Evolutionary conservation across 495 filamentous ascomycete genomes (phyloP).

Genomic region (Elasticomyces elasticus): DNA sequence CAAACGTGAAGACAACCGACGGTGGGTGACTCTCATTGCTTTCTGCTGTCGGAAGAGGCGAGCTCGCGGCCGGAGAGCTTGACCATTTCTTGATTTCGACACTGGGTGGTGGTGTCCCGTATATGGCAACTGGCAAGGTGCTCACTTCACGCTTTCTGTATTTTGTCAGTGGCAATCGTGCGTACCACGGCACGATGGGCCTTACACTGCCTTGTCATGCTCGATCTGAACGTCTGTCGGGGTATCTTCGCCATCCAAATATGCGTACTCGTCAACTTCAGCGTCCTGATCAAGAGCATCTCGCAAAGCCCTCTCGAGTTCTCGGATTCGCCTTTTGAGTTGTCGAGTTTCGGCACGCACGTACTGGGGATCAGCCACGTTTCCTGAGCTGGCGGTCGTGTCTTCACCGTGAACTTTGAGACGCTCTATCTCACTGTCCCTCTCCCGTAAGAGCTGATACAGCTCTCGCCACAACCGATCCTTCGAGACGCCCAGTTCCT

Average conservation of each 20-base stretch:
- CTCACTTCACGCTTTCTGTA: no score
- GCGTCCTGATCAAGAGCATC: background rate
- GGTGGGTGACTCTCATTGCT: no score
- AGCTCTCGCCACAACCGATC: slow-evolving; percentile 6
- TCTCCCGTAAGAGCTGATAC: background rate
- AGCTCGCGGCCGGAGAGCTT: no score
- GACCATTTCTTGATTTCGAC: no score
- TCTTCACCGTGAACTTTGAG: background rate
- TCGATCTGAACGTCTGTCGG: no score
- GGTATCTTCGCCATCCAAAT: background rate
- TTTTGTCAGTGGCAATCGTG: no score
- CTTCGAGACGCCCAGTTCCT: slow-evolving; percentile 9
- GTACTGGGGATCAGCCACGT: background rate
- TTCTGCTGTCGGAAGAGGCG: no score
- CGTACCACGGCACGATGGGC: no score
- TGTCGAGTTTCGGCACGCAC: background rate
- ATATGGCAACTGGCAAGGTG: no score
- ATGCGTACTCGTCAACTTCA: background rate
- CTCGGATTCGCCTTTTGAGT: background rate
- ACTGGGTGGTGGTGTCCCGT: no score
- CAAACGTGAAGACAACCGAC: no score
- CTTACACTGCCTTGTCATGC: no score
- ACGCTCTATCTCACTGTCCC: background rate
- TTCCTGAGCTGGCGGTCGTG: background rate
- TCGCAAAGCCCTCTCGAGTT: background rate